phyloP scores from a whole-genome alignment of 768 basidiomycete genomes.

The Mycena pura region DNA sequence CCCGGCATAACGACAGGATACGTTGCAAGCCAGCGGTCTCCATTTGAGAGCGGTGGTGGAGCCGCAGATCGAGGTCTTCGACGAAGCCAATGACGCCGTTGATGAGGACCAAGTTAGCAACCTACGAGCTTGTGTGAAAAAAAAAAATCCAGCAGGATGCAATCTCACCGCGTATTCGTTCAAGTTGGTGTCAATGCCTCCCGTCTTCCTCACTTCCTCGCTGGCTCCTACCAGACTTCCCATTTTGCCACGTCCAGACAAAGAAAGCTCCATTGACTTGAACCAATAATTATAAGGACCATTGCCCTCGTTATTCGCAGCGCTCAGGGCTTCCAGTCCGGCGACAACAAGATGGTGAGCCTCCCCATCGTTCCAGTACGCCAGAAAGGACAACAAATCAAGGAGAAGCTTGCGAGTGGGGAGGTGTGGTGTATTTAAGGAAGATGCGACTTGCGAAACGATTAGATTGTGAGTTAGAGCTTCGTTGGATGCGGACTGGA shows the following conservation, averaged over 20 bases:
- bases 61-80: slow-evolving; percentile 82
- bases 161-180: slow-evolving; percentile 85
- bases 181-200: slow-evolving; percentile 69
- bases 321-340: slow-evolving; percentile 77
- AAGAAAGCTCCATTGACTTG: slow-evolving; percentile 73
- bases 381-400: slow-evolving; percentile 80
- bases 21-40: slow-evolving; percentile 82
- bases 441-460: slow-evolving; percentile 80
- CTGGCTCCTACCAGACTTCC: slow-evolving; percentile 95
- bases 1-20: slow-evolving; percentile 72
- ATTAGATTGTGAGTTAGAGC: slow-evolving; percentile 76
- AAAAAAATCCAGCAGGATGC: not conserved
- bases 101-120: slow-evolving; percentile 76
- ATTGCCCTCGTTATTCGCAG: slow-evolving; percentile 63
- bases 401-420: slow-evolving; percentile 78
- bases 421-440: slow-evolving; percentile 82
- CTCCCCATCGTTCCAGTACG: slow-evolving; percentile 67
- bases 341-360: slow-evolving; percentile 72
- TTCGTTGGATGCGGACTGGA: slow-evolving; percentile 71
- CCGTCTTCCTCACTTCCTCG: slow-evolving; percentile 79
- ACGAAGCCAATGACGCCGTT: slow-evolving; percentile 66
- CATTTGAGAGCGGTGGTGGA: slow-evolving; percentile 90
- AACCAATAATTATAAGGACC: slow-evolving; percentile 90
- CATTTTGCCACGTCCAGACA: slow-evolving; percentile 91
- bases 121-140: slow-evolving; percentile 43